These are phyloP conservation scores for Metschnikowia chrysomelidarum DNA, from an alignment of 805 yeast species.

Conservation along the genomic window DNA sequence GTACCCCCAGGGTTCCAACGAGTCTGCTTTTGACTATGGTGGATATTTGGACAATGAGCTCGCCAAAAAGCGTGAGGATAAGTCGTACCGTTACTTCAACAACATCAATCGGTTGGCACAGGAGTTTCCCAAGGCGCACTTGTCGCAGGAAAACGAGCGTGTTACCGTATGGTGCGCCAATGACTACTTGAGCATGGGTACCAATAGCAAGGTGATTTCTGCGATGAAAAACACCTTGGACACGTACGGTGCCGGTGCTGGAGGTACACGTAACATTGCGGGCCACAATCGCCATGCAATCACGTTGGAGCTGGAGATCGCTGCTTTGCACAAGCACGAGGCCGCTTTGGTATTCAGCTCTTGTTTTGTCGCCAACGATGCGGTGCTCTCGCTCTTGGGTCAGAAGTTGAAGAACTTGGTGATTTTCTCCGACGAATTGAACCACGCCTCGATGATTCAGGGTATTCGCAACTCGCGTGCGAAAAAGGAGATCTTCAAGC, in stretches of 20 bases:
- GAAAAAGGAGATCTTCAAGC: conserved; percentile 85
- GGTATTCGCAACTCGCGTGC: conserved; percentile 92
- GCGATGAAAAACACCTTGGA: conserved; percentile 79
- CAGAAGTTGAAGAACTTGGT: conserved; percentile 87
- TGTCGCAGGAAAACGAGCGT: conserved; percentile 67
- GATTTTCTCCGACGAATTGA: conserved; percentile 86
- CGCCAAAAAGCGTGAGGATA: conserved; percentile 74
- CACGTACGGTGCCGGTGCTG: conserved; percentile 97
- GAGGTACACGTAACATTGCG: conserved; percentile 98
- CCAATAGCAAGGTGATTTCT: conserved; percentile 65
- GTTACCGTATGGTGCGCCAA: conserved; percentile 99
- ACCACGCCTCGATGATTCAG: conserved; percentile 97
- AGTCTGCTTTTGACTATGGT: conserved; percentile 63
- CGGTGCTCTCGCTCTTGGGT: conserved; percentile 86
- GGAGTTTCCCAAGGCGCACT: conserved; percentile 92
- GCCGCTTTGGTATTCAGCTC: conserved; percentile 94
- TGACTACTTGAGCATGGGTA: conserved; percentile 95
- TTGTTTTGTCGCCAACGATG: conserved; percentile 96
- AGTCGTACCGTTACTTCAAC: conserved; percentile 93
- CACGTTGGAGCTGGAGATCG: conserved; percentile 78
- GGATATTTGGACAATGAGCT: conserved; percentile 69
- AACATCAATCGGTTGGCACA: conserved; percentile 93
- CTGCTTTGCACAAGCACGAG: conserved; percentile 89
- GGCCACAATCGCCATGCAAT: conserved; percentile 95
- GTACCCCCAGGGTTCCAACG: no score